Evolutionary conservation across 2,329 filamentous ascomycete species (phyloP).

Genomic region (Fusarium azukiicola): DNA sequence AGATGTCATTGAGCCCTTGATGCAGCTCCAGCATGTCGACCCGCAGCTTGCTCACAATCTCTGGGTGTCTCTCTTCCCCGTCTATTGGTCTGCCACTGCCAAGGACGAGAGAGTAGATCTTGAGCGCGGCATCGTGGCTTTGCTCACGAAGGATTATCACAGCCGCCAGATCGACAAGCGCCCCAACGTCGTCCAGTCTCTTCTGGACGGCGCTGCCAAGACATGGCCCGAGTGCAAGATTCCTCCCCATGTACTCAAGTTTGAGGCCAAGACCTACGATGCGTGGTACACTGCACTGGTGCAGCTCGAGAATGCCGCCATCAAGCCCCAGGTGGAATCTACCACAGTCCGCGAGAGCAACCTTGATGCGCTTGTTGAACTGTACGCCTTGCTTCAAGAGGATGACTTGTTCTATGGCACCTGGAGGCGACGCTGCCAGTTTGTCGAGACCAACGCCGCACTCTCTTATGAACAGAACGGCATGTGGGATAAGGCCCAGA

Average conservation of each 20-base stretch:
- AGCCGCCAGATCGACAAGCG: conserved; percentile 96
- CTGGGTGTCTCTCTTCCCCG: conserved; percentile 94
- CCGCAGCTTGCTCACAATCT: conserved; percentile 90
- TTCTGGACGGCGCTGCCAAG: conserved; percentile 92
- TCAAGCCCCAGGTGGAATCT: conserved; percentile 92
- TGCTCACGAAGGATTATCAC: conserved; percentile 98
- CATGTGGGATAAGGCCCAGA: conserved; percentile 99
- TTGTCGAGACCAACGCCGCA: conserved; percentile 98
- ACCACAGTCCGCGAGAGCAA: conserved; percentile 94
- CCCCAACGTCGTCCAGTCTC: conserved; percentile 96
- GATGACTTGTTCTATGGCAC: conserved; percentile 99
- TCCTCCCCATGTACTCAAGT: conserved; percentile 97
- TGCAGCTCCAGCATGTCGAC: conserved; percentile 95
- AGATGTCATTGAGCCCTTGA: conserved; percentile 94
- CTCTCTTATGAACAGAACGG: conserved; percentile 99
- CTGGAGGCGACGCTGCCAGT: conserved; percentile 96
- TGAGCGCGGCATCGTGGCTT: conserved; percentile 92
- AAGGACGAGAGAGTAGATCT: conserved; percentile 95
- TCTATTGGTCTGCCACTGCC: conserved; percentile 94
- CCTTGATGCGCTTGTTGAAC: conserved; percentile 95
- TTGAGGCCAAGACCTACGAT: conserved; percentile 95
- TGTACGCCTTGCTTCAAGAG: conserved; percentile 95
- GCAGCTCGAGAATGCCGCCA: conserved; percentile 93
- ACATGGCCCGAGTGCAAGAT: conserved; percentile 94
- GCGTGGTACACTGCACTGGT: conserved; percentile 97